Conservation (phyloP, 169 alveolate species). For the Condylostoma magnum region DNA sequence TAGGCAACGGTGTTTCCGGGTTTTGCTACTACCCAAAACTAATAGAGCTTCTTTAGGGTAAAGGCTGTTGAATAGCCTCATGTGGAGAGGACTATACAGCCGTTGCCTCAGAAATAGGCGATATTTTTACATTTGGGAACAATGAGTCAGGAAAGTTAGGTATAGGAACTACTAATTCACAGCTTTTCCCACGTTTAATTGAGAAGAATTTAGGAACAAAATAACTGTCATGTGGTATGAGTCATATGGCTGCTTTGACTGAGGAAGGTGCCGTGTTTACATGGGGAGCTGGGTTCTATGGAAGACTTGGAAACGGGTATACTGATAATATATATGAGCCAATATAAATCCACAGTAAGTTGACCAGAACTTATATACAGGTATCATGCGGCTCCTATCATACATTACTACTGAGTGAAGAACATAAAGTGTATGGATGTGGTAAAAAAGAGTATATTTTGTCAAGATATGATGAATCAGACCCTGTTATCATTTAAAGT, state of each 20-base stretch:
- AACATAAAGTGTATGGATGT: not conserved
- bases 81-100: conserved; percentile 31
- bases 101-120: conserved; percentile 57
- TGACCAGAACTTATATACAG: not conserved
- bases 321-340: conserved; percentile 40
- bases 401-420: not conserved
- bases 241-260: conserved; percentile 47
- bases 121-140: conserved; percentile 61
- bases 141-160: conserved; percentile 69
- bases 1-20: conserved; percentile 6
- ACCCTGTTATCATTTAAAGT: not conserved
- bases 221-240: conserved; percentile 64
- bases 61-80: not conserved
- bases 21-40: not conserved
- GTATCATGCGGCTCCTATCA: conserved; percentile 19
- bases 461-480: not conserved
- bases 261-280: conserved; percentile 12
- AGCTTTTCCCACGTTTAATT: conserved; percentile 2
- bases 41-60: conserved; percentile 4
- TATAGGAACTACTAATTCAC: conserved; percentile 35
- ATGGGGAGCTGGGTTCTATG: conserved; percentile 26
- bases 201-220: not conserved
- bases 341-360: conserved; percentile 3
- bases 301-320: conserved; percentile 27
- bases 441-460: conserved; percentile 1